Conservation (phyloP, 148 eudicot genomes). For the Amaranthus palmeri region DNA sequence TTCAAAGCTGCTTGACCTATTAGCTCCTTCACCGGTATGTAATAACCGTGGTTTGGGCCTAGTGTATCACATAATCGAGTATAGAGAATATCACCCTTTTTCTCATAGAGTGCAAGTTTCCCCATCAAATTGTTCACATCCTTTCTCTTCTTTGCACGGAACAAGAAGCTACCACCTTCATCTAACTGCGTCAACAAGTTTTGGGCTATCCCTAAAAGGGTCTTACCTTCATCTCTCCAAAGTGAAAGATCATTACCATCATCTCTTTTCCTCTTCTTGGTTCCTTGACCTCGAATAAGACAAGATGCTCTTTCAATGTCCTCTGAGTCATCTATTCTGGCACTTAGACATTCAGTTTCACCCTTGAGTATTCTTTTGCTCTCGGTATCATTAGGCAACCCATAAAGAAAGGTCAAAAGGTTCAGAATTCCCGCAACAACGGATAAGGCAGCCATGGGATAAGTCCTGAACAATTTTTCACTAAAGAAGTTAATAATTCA, state of each 20-base stretch:
- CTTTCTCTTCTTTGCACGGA: neutral
- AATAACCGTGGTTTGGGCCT: neutral
- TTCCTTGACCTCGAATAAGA: neutral
- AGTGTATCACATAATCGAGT: neutral
- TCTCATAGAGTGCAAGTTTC: neutral
- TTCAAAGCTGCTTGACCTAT: neutral
- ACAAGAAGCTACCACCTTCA: neutral
- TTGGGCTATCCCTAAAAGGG: neutral
- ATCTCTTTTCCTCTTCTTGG: too few relatives aligned
- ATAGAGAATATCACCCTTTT: neutral
- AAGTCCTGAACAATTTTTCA: too few relatives aligned
- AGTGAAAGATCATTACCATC: neutral
- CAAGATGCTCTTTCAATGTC: neutral
- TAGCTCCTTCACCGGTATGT: conserved; percentile 5
- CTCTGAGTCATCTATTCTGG: neutral
- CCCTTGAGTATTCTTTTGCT: neutral
- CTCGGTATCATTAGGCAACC: neutral
- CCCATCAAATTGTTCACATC: too few relatives aligned
- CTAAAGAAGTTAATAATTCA: too few relatives aligned
- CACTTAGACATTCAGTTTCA: neutral
- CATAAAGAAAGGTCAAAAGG: too few relatives aligned
- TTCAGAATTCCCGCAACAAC: too few relatives aligned
- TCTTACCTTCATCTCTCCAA: neutral
- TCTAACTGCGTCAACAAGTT: neutral
- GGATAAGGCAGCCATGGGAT: too few relatives aligned